phyloP scores from a whole-genome alignment of 176 grass and related monocot species.

The Aegilops speltoides region DNA sequence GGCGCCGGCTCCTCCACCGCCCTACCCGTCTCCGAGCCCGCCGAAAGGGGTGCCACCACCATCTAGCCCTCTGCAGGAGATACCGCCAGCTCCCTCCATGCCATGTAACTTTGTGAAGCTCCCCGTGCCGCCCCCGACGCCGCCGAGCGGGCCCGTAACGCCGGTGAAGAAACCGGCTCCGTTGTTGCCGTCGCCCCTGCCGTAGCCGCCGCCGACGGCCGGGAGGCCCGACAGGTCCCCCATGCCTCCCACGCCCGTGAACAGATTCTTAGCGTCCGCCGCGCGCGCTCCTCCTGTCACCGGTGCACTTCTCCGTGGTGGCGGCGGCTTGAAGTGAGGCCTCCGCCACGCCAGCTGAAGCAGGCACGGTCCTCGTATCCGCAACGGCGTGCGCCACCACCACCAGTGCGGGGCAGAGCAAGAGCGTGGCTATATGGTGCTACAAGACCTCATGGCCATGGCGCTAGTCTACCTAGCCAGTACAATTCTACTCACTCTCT shows the following conservation, averaged over 20 bases:
- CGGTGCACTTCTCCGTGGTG: no score
- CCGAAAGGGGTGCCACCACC: conserved; percentile 5
- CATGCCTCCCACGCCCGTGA: conserved; percentile 44
- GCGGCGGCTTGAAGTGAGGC: no score
- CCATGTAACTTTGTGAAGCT: neutral
- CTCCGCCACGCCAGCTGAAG: no score
- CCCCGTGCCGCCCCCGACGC: conserved; percentile 27
- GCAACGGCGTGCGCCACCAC: no score
- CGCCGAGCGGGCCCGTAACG: conserved; percentile 39
- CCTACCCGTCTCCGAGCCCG: conserved; percentile 4
- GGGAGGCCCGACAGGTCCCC: conserved; percentile 46
- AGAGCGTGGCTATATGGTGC: no score
- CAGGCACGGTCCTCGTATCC: no score
- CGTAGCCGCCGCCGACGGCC: neutral
- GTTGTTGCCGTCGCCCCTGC: conserved; percentile 45
- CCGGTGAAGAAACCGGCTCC: conserved; percentile 46
- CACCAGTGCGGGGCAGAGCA: no score
- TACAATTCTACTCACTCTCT: no score
- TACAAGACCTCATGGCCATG: no score
- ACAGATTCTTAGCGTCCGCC: conserved; percentile 48
- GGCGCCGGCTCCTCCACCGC: conserved; percentile 15
- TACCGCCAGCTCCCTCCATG: neutral
- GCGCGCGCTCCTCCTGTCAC: no score
- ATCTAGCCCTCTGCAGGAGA: neutral
- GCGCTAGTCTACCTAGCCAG: no score